These are phyloP conservation scores for Populus hybrid DNA, from an alignment of 441 rosid species.

Conservation along the genomic window DNA sequence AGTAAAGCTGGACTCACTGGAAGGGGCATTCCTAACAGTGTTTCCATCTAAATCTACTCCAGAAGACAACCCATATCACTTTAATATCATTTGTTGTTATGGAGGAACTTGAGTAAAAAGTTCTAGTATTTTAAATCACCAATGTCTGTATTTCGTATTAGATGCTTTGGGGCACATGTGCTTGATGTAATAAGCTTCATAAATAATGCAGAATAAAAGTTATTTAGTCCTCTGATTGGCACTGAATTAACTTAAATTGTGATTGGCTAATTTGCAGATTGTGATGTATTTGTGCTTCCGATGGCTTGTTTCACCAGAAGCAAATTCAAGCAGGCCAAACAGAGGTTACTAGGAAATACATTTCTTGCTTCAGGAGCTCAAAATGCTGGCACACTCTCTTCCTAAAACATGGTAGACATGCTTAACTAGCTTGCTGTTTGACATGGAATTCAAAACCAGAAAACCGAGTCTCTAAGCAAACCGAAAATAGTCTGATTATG, in stretches of 20 bases:
- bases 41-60: conserved; percentile 18
- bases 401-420: background rate
- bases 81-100: background rate
- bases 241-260: background rate
- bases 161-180: background rate
- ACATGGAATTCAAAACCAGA: no score
- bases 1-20: conserved; percentile 25
- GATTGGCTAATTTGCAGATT: background rate
- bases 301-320: background rate
- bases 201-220: background rate
- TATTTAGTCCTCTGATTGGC: background rate
- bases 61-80: background rate
- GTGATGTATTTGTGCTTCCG: background rate
- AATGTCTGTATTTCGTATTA: background rate
- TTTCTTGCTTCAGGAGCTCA: background rate
- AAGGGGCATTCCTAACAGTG: conserved; percentile 28
- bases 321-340: background rate
- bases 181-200: background rate
- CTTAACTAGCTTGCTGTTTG: no score
- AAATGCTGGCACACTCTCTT: background rate
- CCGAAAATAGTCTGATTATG: no score
- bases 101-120: background rate
- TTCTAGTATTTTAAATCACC: background rate
- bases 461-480: no score
- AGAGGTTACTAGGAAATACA: background rate